phyloP scores from a whole-genome alignment of 768 basidiomycete genomes.

The Suillus americanus region DNA sequence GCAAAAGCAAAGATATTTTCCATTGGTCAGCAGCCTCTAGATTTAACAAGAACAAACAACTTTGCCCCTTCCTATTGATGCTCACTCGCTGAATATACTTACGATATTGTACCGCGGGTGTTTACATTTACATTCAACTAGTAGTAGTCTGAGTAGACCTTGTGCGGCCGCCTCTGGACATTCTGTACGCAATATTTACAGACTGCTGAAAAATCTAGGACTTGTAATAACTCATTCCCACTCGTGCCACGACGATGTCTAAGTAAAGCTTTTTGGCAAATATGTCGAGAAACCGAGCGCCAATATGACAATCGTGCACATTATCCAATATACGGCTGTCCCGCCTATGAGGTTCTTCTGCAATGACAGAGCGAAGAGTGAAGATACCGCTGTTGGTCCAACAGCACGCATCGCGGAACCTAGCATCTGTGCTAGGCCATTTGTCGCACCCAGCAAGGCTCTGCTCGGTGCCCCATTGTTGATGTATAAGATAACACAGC shows the following conservation, averaged over 20 bases:
- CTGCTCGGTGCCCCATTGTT: constrained; percentile 10
- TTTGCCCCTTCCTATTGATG: background rate
- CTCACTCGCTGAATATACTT: background rate
- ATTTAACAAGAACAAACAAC: background rate
- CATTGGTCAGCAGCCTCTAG: background rate
- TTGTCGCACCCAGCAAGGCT: constrained; percentile 24
- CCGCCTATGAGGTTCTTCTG: constrained; percentile 26
- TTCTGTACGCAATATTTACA: background rate
- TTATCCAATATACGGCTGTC: constrained; percentile 33
- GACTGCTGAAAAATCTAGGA: background rate
- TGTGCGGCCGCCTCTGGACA: background rate
- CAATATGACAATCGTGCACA: constrained; percentile 9
- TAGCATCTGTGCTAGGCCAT: constrained; percentile 30
- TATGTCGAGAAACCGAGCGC: background rate
- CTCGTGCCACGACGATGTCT: background rate
- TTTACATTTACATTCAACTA: background rate
- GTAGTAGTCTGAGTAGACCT: background rate
- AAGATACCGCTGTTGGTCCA: constrained; percentile 21
- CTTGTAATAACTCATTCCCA: background rate
- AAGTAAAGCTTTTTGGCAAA: constrained; percentile 2
- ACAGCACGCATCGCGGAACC: constrained; percentile 20
- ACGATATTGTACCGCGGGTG: background rate
- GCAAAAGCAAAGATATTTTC: background rate
- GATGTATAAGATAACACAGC: constrained; percentile 11
- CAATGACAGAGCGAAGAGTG: constrained; percentile 27